Conservation (phyloP, 805 yeast genomes). For the Saturnispora besseyi region DNA sequence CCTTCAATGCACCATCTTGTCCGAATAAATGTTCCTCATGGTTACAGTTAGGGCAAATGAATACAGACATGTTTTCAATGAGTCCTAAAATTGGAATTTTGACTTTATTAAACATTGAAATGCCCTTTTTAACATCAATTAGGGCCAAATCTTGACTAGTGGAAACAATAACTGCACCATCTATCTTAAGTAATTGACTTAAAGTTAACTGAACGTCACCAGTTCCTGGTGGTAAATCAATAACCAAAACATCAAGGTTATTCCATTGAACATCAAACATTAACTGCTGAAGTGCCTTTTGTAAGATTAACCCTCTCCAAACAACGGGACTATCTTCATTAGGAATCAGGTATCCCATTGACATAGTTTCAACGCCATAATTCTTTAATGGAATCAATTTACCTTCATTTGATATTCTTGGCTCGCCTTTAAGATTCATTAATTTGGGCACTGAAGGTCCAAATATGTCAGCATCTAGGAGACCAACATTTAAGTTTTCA, state of each 20-base stretch:
- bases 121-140: constrained; percentile 71
- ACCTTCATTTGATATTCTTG: constrained; percentile 44
- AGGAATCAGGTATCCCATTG: constrained; percentile 76
- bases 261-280: constrained; percentile 74
- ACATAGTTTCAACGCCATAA: constrained; percentile 76
- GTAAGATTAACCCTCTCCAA: constrained; percentile 83
- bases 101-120: constrained; percentile 67
- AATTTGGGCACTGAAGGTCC: constrained; percentile 79
- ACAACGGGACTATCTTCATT: constrained; percentile 60
- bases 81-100: constrained; percentile 64
- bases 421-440: constrained; percentile 61
- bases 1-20: constrained; percentile 44
- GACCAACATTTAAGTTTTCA: constrained; percentile 50
- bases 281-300: constrained; percentile 80
- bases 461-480: constrained; percentile 73
- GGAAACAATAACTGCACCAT: constrained; percentile 74
- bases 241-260: constrained; percentile 54
- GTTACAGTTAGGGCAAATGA: constrained; percentile 63
- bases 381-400: constrained; percentile 57
- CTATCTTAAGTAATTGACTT: constrained; percentile 67
- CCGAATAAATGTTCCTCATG: constrained; percentile 75
- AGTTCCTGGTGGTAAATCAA: constrained; percentile 90
- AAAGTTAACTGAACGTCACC: constrained; percentile 81
- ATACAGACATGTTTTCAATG: constrained; percentile 78
- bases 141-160: constrained; percentile 84